Evolutionary conservation across 2,329 filamentous ascomycete genomes (phyloP).

Genomic region (Aspergillus sp.): DNA sequence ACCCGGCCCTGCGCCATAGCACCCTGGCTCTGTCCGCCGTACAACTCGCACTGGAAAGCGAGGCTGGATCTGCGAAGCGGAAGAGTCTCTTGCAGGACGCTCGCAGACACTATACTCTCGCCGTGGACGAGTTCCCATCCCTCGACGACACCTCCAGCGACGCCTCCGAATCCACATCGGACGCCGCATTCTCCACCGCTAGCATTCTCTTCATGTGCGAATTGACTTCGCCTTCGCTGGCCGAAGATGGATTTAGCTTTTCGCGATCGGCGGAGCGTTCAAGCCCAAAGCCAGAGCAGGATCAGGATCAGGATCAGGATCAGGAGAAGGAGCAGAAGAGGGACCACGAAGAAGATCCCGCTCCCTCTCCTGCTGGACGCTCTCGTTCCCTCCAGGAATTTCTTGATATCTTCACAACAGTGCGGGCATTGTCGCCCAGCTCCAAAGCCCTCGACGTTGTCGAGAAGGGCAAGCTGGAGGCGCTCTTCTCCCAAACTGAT

Average conservation of each 20-base stretch:
- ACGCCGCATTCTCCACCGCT: neutral
- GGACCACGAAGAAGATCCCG: neutral
- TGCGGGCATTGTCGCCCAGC: neutral
- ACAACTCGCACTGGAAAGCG: neutral
- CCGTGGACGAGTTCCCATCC: neutral
- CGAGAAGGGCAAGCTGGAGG: neutral
- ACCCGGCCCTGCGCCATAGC: conserved; percentile 6
- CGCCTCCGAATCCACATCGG: neutral
- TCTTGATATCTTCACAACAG: neutral
- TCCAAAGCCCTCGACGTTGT: neutral
- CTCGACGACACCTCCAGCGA: neutral
- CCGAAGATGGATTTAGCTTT: neutral
- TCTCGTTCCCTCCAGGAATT: neutral
- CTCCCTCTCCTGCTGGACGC: neutral
- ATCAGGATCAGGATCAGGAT: neutral
- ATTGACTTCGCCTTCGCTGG: conserved; percentile 2
- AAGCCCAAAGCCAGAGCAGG: neutral
- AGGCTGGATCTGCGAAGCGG: neutral
- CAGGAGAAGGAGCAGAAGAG: neutral
- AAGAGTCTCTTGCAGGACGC: neutral
- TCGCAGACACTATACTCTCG: neutral
- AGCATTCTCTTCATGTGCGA: conserved; percentile 4
- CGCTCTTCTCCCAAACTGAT: neutral
- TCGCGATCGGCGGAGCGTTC: no score
- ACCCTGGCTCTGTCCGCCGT: conserved; percentile 9